Evolutionary conservation across 768 basidiomycete genomes (phyloP), one percentile per base, ranked within the genome.

Genomic region (Mrakia gelida): DNA sequence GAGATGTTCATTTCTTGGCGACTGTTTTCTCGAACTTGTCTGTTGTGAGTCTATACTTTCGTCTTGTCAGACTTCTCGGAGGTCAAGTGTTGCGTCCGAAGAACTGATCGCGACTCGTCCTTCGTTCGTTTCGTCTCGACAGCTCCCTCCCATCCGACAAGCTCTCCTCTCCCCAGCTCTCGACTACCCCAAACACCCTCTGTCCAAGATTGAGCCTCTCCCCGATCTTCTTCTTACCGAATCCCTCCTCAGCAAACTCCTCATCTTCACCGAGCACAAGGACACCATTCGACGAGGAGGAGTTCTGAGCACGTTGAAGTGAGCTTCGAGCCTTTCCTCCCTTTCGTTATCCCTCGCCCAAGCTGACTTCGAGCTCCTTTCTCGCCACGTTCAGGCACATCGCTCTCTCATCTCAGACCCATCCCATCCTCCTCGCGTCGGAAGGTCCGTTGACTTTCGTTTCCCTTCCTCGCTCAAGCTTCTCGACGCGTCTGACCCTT

Each of bases 1-100:
- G 90, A 70, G 87, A 91, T 87, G 96, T 26, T 63, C 92, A 98
- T 85, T 98, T 98, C 84, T 86, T 98, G 30, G 90, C 95, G 1
- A 93, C 91, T 80, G 96, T 98, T 18, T 97, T 98, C 82, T 94
- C 95, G 16, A 98, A 98, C 83, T 84, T 97, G 75, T 92, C 89
- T 73, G 88, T 89, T 80, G 95, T 95, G 82, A 82, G 90, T 86
- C 61, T 18, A 21, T 21, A 21, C 49, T 52, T 18, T 52, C 18
- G 5, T 15, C 65, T 38, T 13, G 7, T 67, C 10, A 18, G 10
- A 16, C 11, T 23, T 38, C 6, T 43, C 23, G 1, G 32, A 41
- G 10, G 15, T 23, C 15, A 1, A 28, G 8, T 1, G 63, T 38
- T 11, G 63, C 18, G 63, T 8, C 7, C 3, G 28, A 8, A 30